Evolutionary conservation across 345 rosid species (phyloP).

Genomic region (Corymbia maculata): DNA sequence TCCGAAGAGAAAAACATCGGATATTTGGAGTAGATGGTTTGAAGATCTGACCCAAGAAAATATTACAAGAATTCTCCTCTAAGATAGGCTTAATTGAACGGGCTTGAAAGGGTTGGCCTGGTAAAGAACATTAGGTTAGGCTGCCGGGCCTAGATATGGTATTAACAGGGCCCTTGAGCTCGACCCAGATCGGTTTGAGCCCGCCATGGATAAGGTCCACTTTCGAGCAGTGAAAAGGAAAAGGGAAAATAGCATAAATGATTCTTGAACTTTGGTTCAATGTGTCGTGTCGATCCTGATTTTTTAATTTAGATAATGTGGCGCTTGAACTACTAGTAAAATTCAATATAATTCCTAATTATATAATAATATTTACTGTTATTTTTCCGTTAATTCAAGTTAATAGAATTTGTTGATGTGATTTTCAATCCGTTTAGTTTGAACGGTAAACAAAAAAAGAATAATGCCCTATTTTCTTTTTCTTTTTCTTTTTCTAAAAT

Average conservation of each 20-base stretch:
- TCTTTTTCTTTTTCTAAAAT: neutral
- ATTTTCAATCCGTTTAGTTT: neutral
- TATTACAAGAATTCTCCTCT: neutral
- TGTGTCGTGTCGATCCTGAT: neutral
- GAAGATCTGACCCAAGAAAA: neutral
- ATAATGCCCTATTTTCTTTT: neutral
- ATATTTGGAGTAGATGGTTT: neutral
- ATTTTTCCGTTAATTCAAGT: neutral
- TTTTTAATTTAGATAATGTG: neutral
- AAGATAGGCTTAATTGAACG: neutral
- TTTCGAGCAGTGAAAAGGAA: neutral
- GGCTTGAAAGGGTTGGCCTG: neutral
- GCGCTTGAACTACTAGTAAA: neutral
- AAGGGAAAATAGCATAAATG: neutral
- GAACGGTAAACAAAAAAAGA: neutral
- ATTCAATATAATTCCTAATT: neutral
- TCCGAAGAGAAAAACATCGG: neutral
- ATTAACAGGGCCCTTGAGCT: neutral
- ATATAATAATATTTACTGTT: neutral
- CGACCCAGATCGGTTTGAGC: neutral
- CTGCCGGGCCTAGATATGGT: neutral
- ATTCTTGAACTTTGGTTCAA: neutral
- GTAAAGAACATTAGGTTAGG: neutral
- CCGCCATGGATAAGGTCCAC: neutral
- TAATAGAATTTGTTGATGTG: neutral